Evolutionary conservation across 169 alveolate species (phyloP), one percentile per base, ranked within the genome.

Genomic region (Nephromyces sp.): DNA sequence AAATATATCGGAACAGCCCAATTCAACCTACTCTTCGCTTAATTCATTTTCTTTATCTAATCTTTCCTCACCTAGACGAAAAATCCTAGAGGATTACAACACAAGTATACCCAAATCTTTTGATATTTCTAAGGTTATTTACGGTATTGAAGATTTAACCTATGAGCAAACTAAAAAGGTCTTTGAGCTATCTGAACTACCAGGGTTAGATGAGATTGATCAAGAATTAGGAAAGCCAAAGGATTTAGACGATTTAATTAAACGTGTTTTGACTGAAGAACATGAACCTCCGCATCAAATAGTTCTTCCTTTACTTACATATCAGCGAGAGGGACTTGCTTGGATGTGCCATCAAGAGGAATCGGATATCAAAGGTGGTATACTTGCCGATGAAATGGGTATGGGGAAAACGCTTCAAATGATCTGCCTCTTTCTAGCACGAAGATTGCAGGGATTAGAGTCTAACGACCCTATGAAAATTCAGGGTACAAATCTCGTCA

Each of bases 301-400:
- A 27, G 68, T 70, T 30, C 34, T 77, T 24, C 79, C 83, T 31
- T 75, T 85, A 27, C 78, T 85, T 5, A 83, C 87, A 53, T 85
- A 77, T 35, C 91, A 85, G 66, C 80, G 81, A 32, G 91, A 85
- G 35, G 91, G 91, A 24, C 78, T 85, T n/a, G 87, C 79, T 63
- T 85, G 91, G 91, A 65, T 85, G 64, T 73, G 82, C 35, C 69
- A 79, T 28, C 91, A 85, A 30, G 86, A 81, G 70, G 78, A 76
- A 32, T 75, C 87, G 4, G 74, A 30, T 22, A 75, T 81, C 22
- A 68, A 75, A 28, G 92, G 92, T 3, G 92, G 92, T 43, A 85
- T 87, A 31, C 64, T 87, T 27, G 90, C 92, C 25, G 92, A 87
- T 63, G 92, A 87, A 66, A 87, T 87, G 92, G 92, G 92, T 77